Conservation (phyloP, 768 basidiomycete genomes). For the Panellus pusillus region DNA sequence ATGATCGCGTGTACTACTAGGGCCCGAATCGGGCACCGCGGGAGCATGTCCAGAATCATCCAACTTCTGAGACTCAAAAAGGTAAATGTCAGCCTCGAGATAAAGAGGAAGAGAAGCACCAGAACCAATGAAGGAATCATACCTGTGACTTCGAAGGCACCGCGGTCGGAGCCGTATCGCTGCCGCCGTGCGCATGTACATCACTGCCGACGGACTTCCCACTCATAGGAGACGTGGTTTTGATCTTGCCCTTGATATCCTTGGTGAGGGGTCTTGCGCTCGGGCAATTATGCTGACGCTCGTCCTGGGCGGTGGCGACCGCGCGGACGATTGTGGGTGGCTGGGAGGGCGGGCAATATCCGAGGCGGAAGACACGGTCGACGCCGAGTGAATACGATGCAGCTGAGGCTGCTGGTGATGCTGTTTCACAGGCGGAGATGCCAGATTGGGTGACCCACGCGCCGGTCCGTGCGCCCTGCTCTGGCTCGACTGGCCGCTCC, state of each 20-base stretch:
- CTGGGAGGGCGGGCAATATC: constrained; percentile 3
- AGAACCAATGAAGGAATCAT: constrained; percentile 2
- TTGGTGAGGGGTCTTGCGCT: constrained; percentile 4
- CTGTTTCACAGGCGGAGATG: no score
- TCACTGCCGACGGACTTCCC: background rate
- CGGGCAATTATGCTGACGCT: background rate
- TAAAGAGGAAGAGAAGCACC: constrained; percentile 13
- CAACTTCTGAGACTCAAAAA: constrained; percentile 15
- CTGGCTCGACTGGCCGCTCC: background rate
- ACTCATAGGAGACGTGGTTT: constrained; percentile 6
- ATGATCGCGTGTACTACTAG: constrained; percentile 4
- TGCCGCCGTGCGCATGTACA: constrained; percentile 2
- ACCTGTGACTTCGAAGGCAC: constrained; percentile 21
- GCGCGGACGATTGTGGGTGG: background rate
- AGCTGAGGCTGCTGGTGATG: constrained; percentile 2
- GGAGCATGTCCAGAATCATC: constrained; percentile 8
- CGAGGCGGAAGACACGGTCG: constrained; percentile 15
- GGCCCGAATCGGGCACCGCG: constrained; percentile 1
- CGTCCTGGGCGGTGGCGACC: constrained; percentile 4
- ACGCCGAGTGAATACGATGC: constrained; percentile 18
- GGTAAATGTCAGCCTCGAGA: constrained; percentile 2
- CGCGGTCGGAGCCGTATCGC: background rate
- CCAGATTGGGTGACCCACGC: background rate
- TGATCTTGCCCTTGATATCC: constrained; percentile 10
- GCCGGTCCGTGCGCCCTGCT: background rate